These are phyloP conservation scores for Omphalotus olearius DNA, from an alignment of 1,284 basidiomycete species.

Conservation along the genomic window DNA sequence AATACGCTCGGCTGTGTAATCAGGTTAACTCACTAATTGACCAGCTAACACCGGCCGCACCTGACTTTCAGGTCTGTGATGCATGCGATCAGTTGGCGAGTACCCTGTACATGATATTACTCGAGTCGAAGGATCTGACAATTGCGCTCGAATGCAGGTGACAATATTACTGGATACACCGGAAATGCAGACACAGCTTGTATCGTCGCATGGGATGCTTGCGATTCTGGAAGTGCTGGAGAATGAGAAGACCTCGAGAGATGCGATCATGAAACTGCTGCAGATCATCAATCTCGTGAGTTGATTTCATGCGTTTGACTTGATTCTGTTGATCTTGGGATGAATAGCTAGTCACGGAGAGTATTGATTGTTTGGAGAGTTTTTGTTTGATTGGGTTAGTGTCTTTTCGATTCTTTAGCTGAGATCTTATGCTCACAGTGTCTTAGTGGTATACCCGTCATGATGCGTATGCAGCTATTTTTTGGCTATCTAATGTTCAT, in stretches of 20 bases:
- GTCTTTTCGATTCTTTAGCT: constrained; percentile 1
- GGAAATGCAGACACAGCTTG: constrained; percentile 88
- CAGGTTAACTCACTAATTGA: constrained; percentile 85
- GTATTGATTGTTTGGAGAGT: constrained; percentile 87
- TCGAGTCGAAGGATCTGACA: background rate
- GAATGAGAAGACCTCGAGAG: constrained; percentile 61
- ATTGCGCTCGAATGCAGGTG: constrained; percentile 41
- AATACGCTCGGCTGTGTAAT: constrained; percentile 81
- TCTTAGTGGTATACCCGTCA: constrained; percentile 80
- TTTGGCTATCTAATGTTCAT: background rate
- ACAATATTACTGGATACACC: constrained; percentile 76
- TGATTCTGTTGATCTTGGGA: background rate
- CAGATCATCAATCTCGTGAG: constrained; percentile 87
- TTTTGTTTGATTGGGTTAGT: constrained; percentile 84
- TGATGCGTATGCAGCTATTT: constrained; percentile 64
- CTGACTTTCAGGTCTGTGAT: constrained; percentile 76
- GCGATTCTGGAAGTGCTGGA: constrained; percentile 93
- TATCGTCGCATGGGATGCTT: constrained; percentile 91
- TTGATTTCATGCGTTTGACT: background rate
- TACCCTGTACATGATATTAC: constrained; percentile 7
- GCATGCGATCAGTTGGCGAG: constrained; percentile 86
- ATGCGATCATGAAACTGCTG: constrained; percentile 80
- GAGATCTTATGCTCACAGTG: constrained; percentile 8
- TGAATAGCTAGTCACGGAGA: constrained; percentile 76
- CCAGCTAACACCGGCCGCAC: constrained; percentile 67